A percentile compares a stretch with the other conserved stretches of the same genome.
Conservation (phyloP, 306 rosid species). For the Malus sylvestris region DNA sequence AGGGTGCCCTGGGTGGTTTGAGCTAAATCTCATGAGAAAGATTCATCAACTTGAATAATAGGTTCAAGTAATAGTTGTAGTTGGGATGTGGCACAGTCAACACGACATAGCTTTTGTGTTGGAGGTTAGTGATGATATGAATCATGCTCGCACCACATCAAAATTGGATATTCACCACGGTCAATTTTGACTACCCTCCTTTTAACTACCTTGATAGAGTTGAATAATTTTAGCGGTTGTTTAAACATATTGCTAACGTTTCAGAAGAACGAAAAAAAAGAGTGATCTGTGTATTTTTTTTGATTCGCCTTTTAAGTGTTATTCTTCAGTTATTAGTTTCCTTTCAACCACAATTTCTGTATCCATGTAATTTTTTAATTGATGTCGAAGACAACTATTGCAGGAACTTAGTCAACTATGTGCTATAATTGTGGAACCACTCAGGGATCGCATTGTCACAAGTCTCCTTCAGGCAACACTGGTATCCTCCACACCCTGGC, state of each 20-base stretch:
- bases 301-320: background rate
- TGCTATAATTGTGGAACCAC: slow-evolving; percentile 86
- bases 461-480: slow-evolving; percentile 98
- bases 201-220: background rate
- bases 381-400: slow-evolving; percentile 4
- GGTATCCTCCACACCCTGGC: slow-evolving; percentile 37
- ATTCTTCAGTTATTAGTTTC: background rate
- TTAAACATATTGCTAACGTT: background rate
- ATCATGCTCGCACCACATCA: background rate
- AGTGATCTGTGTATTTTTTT: background rate
- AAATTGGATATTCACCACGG: background rate
- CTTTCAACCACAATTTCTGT: background rate
- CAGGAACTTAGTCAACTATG: slow-evolving; percentile 91
- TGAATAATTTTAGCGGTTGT: background rate
- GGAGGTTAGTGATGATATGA: background rate
- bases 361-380: background rate
- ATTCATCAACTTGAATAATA: background rate
- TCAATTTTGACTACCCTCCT: background rate
- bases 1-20: background rate
- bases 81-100: background rate
- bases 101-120: background rate
- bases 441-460: slow-evolving; percentile 90
- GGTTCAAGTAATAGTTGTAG: background rate
- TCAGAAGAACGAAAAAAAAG: background rate
- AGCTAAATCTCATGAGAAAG: background rate